Base-by-base conservation (phyloP, 352 stramenopile genomes). In the Globisporangium nagaii region DNA sequence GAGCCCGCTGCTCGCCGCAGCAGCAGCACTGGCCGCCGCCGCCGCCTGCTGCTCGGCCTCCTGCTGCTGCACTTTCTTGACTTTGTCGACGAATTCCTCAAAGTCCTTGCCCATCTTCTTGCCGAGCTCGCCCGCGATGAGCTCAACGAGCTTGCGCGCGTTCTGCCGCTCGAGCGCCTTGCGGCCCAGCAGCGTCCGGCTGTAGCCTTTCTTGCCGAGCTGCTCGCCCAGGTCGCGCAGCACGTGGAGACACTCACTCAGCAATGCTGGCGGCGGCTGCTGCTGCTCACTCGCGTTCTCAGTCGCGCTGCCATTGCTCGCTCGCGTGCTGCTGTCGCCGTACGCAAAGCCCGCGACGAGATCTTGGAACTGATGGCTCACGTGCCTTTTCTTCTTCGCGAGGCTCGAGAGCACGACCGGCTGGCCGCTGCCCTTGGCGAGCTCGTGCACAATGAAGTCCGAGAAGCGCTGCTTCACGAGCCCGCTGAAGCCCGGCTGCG, bases 371-470 rank as follows among this genome's bases (percentile, higher is more conserved):
- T 55, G 52, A 19, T 62, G 24, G 25, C 53, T 46, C 36, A 53
- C 62, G 32, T 31, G 66, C 59, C 73, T 80, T 31, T 63, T 62
- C 62, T 75, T 78, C 39, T 63, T 72, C 17, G 62, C 66, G 30
- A 79, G 58, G 17, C 24, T 70, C 31, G 58, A 48, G 34, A 84
- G 62, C 56, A 49, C 47, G n/a, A 84, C 70, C 2, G 56, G 66
- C 56, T 67, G 39, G 3, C 61, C 56, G 1, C 44, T 60, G 19
- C 40, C 22, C 22, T 25, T 40, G 3, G 60, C 32, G 24, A 94
- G 54, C 59, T 96, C 86, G 45, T 87, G 82, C 44, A 96, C 86
- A 46, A 95, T 62, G 61, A 93, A 95, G 53, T 96, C 86, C 25
- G 75, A 86, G 64, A 77, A 95, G 19, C 84, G 72, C 63, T 92